Conservation (phyloP, 176 grass and related monocot genomes). For the Ensete ventricosum region DNA sequence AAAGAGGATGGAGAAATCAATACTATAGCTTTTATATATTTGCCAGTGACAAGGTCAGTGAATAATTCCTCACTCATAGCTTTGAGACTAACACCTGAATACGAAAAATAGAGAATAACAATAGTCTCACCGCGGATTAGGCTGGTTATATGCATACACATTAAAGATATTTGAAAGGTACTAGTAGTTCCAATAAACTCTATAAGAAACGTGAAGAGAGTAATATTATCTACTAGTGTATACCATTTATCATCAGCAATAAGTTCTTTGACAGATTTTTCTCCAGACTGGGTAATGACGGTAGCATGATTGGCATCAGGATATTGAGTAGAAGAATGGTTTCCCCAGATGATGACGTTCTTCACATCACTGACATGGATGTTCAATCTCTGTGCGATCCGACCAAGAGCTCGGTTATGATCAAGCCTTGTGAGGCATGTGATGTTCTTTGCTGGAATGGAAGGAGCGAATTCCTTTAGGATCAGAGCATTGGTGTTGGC, state of each 20-base stretch:
- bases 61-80: too few species aligned
- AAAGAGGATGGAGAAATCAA: too few species aligned
- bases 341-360: conserved; percentile 74
- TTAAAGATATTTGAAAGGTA: too few species aligned
- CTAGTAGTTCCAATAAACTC: too few species aligned
- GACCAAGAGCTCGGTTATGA: conserved; percentile 66
- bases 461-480: conserved; percentile 49
- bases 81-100: too few species aligned
- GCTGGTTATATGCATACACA: too few species aligned
- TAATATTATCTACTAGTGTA: neutral
- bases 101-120: too few species aligned
- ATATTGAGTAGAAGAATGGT: conserved; percentile 78
- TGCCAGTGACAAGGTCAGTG: neutral
- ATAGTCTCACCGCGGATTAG: too few species aligned
- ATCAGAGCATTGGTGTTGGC: conserved; percentile 76
- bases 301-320: conserved; percentile 60
- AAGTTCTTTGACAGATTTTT: conserved; percentile 41
- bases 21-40: neutral
- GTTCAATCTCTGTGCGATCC: conserved; percentile 51
- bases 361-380: conserved; percentile 43
- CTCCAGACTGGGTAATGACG: conserved; percentile 31
- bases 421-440: conserved; percentile 81
- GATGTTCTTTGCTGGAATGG: conserved; percentile 66
- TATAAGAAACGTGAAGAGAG: neutral
- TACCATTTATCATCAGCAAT: conserved; percentile 54